Conservation (phyloP, 768 basidiomycete species). For the Auricularia sp. region DNA sequence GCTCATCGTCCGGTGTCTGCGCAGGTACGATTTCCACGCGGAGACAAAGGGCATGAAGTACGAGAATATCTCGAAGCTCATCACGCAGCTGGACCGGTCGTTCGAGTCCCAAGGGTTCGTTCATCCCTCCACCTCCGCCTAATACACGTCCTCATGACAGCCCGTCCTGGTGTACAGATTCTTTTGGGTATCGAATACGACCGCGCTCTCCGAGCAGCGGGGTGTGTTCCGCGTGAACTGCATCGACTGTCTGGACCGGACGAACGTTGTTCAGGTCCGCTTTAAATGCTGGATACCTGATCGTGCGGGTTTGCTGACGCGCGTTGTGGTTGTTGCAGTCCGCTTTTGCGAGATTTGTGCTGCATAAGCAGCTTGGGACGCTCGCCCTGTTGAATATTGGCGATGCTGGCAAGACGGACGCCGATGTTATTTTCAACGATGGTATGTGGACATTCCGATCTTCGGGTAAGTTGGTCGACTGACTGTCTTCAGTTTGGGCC, state of each 20-base stretch:
- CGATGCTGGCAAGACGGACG: slow-evolving; percentile 43
- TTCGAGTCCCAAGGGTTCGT: slow-evolving; percentile 73
- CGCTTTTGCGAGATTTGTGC: slow-evolving; percentile 77
- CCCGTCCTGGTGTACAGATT: slow-evolving; percentile 14
- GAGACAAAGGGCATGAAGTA: slow-evolving; percentile 95
- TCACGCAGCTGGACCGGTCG: slow-evolving; percentile 53
- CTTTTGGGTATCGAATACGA: slow-evolving; percentile 68
- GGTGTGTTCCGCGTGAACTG: slow-evolving; percentile 89
- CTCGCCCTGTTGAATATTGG: slow-evolving; percentile 54
- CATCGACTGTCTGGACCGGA: slow-evolving; percentile 91
- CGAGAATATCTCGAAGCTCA: slow-evolving; percentile 78
- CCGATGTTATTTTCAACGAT: slow-evolving; percentile 71
- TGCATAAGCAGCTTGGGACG: slow-evolving; percentile 64
- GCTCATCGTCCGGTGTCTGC: background rate
- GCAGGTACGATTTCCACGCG: slow-evolving; percentile 77
- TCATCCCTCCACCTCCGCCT: too few relatives aligned
- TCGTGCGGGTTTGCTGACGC: slow-evolving; percentile 5
- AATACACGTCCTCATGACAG: too few relatives aligned
- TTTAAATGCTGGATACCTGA: background rate
- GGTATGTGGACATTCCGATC: slow-evolving; percentile 30
- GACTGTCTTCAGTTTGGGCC: slow-evolving; percentile 65
- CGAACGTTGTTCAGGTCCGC: slow-evolving; percentile 82
- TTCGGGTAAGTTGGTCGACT: background rate
- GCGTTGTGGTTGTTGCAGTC: slow-evolving; percentile 32
- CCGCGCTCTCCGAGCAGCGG: slow-evolving; percentile 67